These are phyloP conservation scores for Chaetomiaceae sp. DNA, from an alignment of 2,329 filamentous ascomycete species.

Conservation along the genomic window DNA sequence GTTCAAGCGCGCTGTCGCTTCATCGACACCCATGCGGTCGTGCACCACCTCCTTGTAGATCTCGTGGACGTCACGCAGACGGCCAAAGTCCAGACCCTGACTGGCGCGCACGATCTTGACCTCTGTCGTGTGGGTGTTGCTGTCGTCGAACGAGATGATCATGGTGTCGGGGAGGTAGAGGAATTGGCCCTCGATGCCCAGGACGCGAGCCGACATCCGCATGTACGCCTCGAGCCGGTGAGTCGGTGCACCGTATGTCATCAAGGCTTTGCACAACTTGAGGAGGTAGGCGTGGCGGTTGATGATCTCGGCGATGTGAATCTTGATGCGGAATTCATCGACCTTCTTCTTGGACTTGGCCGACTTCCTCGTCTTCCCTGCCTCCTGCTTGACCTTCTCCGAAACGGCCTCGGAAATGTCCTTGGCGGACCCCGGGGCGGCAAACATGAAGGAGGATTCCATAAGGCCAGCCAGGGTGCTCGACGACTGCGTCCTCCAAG, in stretches of 20 bases:
- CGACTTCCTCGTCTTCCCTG: slow-evolving; percentile 21
- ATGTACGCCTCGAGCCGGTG: slow-evolving; percentile 91
- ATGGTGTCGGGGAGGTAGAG: slow-evolving; percentile 88
- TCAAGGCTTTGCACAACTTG: slow-evolving; percentile 78
- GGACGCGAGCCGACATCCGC: slow-evolving; percentile 80
- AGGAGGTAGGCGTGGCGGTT: slow-evolving; percentile 77
- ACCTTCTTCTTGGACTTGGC: slow-evolving; percentile 24
- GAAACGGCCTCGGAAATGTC: slow-evolving; percentile 41
- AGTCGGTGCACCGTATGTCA: slow-evolving; percentile 86
- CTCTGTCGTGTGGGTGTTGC: slow-evolving; percentile 68
- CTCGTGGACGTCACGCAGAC: slow-evolving; percentile 67
- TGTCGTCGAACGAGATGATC: slow-evolving; percentile 87
- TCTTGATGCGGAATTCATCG: slow-evolving; percentile 42
- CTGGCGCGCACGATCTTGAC: slow-evolving; percentile 66
- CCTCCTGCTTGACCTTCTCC: slow-evolving; percentile 38
- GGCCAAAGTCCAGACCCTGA: slow-evolving; percentile 69
- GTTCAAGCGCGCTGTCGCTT: slow-evolving; percentile 59
- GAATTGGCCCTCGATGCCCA: slow-evolving; percentile 86
- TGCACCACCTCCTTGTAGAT: slow-evolving; percentile 82
- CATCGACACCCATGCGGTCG: slow-evolving; percentile 66
- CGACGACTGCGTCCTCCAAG: slow-evolving; percentile 42
- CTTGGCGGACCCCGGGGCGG: slow-evolving; percentile 41
- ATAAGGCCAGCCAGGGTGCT: slow-evolving; percentile 47
- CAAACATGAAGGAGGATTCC: slow-evolving; percentile 50
- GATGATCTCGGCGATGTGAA: slow-evolving; percentile 63